Evolutionary conservation across 768 basidiomycete species (phyloP), one percentile per base, ranked within the genome.

Genomic region (Omphalotus guepiniiformis): DNA sequence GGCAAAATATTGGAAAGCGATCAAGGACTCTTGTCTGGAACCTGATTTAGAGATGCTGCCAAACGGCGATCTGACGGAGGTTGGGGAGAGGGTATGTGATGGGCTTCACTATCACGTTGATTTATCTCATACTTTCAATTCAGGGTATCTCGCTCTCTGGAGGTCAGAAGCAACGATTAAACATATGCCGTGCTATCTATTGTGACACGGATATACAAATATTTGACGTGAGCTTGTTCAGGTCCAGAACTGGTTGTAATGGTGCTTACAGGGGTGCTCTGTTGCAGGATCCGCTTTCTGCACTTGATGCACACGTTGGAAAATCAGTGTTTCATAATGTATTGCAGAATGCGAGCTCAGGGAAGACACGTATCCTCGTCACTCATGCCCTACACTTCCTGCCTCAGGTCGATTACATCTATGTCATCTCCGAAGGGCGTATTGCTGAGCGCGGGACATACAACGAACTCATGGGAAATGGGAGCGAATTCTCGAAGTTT

Each of bases 381-480:
- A 97, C 93, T 0, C 92, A 95, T 58, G 91, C 89, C 1, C 73
- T 95, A 7, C 92, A 95, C 64, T 88, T 94, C 70, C 76, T 97
- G 21, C 86, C 88, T 1, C 73, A 86, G 48, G 88, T 90, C 22
- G 92, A 95, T 63, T 88, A 89, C 59, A 85, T 97, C 59, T 83
- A 83, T 58, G 82, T 83, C 27, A 67, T 97, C 42, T 74, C 76
- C 9, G 82, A 92, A 32, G 93, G 93, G 5, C 72, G 70, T 28
- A 80, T 97, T 49, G 78, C 77, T 18, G 93, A 95, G 63, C 77
- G 75, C 9, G 93, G 93, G 2, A 85, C 89, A 1, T 95, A 88
- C 55, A 58, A 67, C 0, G 82, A 88, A 39, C 74, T 97, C 29
- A 80, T 89, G 66, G 63, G 63, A 7, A 74, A 68, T 28, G 66